Conservation (phyloP, 2,329 filamentous ascomycete genomes). For the Aspergillus hiratsukae region DNA sequence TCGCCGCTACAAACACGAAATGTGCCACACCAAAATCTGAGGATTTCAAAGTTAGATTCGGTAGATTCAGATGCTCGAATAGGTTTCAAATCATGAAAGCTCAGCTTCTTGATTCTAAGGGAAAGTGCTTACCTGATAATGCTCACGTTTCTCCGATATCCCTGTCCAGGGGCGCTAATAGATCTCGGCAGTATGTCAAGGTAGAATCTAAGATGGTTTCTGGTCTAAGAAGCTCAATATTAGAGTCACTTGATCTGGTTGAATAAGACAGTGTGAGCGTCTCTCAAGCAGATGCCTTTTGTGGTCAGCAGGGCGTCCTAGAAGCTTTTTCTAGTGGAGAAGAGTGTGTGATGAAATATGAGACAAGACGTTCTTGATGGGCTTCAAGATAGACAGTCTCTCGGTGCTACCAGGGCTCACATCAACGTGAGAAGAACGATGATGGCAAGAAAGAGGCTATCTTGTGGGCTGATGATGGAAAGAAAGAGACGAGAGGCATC, state of each 20-base stretch:
- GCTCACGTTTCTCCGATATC: constrained; percentile 1
- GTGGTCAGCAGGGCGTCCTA: background rate
- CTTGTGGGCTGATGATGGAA: background rate
- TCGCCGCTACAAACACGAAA: constrained; percentile 15
- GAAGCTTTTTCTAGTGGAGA: background rate
- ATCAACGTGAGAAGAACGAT: background rate
- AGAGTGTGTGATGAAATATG: background rate
- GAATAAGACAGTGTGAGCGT: background rate
- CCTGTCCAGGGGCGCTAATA: constrained; percentile 2
- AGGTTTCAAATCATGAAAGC: constrained; percentile 1
- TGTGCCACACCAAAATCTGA: constrained; percentile 7
- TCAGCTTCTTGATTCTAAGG: background rate
- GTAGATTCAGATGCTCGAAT: background rate
- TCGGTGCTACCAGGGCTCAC: background rate
- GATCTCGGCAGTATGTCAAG: background rate
- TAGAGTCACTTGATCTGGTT: background rate
- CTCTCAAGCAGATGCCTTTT: background rate
- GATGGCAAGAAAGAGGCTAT: background rate
- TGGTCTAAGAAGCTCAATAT: background rate
- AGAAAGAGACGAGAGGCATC: background rate
- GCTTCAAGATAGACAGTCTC: background rate
- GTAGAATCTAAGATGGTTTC: constrained; percentile 2
- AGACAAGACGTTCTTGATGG: background rate
- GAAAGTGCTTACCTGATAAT: constrained; percentile 5
- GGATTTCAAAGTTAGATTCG: constrained; percentile 3